These are phyloP conservation scores for Kwoniella dejecticola DNA, from an alignment of 768 basidiomycete species.

Conservation along the genomic window DNA sequence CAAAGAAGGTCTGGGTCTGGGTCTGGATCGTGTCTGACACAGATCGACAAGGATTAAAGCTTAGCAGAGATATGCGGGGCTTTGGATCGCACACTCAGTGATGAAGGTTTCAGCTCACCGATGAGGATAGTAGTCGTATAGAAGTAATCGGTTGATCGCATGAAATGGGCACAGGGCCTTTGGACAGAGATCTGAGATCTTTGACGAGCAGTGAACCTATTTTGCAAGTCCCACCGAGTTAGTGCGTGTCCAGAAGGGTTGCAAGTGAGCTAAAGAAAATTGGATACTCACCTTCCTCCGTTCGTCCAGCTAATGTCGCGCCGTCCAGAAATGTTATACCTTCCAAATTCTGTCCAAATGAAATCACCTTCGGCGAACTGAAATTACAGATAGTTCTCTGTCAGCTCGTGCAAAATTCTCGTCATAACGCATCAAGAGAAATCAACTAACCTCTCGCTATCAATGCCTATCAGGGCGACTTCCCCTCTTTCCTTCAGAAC, in stretches of 20 bases:
- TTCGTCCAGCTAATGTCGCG: constrained; percentile 20
- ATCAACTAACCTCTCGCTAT: constrained; percentile 14
- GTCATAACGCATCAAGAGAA: too few species aligned
- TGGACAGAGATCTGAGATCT: constrained; percentile 20
- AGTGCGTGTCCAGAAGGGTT: too few species aligned
- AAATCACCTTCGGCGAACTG: constrained; percentile 20
- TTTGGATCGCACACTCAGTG: too few species aligned
- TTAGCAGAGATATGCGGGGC: too few species aligned
- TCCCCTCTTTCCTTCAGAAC: constrained; percentile 9
- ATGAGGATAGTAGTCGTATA: constrained; percentile 6
- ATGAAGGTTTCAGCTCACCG: constrained; percentile 12
- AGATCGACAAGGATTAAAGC: too few species aligned
- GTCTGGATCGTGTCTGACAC: too few species aligned
- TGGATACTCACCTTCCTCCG: constrained; percentile 6
- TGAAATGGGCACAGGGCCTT: constrained; percentile 6
- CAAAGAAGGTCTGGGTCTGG: constrained; percentile 1
- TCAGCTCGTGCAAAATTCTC: too few species aligned
- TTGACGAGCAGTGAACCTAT: constrained; percentile 21
- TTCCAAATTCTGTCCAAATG: constrained; percentile 11
- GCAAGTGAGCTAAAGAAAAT: too few species aligned
- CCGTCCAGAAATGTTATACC: constrained; percentile 24
- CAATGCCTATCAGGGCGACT: constrained; percentile 23
- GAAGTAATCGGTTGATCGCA: constrained; percentile 11
- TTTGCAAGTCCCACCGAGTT: too few species aligned
- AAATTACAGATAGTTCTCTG: too few species aligned